Percentiles rank a stretch among this genome's conserved stretches.
Evolutionary conservation across 1,284 basidiomycete genomes (phyloP).

Genomic region (Ceratobasidium sp.): DNA sequence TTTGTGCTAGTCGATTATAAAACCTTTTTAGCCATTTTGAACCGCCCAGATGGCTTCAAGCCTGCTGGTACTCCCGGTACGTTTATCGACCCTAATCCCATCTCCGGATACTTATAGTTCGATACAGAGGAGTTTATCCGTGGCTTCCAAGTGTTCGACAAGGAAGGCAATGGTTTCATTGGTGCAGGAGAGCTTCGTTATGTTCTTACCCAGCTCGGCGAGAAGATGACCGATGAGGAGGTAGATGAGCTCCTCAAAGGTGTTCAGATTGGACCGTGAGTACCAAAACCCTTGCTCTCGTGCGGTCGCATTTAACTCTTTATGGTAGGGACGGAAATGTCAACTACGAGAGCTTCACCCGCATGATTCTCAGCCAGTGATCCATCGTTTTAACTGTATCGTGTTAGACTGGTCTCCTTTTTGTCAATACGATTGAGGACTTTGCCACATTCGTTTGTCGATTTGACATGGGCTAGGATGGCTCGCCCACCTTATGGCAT

Average conservation of each 20-base stretch:
- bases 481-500: too few species aligned
- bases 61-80: constrained; percentile 89
- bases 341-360: constrained; percentile 96
- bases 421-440: not conserved
- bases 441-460: too few species aligned
- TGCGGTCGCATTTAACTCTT: not conserved
- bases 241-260: constrained; percentile 98
- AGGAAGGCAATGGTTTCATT: constrained; percentile 96
- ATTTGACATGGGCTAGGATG: too few species aligned
- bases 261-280: constrained; percentile 84
- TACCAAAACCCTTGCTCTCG: constrained; percentile 43
- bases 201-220: constrained; percentile 93
- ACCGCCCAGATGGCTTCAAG: constrained; percentile 96
- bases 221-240: constrained; percentile 98
- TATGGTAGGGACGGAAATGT: constrained; percentile 88
- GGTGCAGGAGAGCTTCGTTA: constrained; percentile 93
- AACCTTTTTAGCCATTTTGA: constrained; percentile 88
- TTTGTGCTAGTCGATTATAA: constrained; percentile 81
- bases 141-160: constrained; percentile 99
- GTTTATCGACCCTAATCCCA: constrained; percentile 42
- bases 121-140: constrained; percentile 95
- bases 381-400: not conserved
- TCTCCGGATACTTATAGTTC: not conserved
- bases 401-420: not conserved
- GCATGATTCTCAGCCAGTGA: constrained; percentile 86